Percentiles rank a stretch among this genome's conserved stretches.
These are phyloP conservation scores for Arabidopsis suecica DNA, from an alignment of 345 rosid genomes.

Conservation along the genomic window DNA sequence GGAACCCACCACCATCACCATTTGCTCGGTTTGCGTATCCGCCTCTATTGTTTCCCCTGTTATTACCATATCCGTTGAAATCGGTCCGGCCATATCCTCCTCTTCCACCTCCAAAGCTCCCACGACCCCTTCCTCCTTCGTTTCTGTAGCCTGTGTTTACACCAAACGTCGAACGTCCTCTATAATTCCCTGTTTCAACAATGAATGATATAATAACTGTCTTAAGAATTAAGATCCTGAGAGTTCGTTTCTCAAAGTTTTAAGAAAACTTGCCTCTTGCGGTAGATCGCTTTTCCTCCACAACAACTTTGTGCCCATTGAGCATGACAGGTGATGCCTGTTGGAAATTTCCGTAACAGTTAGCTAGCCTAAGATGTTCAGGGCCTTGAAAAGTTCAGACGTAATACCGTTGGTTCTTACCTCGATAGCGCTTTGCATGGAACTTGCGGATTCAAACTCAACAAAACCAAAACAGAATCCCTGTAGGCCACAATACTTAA, in stretches of 20 bases:
- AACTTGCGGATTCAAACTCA: conserved; percentile 81
- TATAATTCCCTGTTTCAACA: conserved; percentile 58
- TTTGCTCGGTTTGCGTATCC: conserved; percentile 72
- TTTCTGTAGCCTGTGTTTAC: conserved; percentile 58
- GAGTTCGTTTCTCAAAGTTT: conserved; percentile 12
- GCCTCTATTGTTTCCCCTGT: conserved; percentile 64
- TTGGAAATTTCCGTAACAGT: background rate
- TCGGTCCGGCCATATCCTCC: conserved; percentile 71
- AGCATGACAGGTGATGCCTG: conserved; percentile 86
- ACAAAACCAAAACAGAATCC: conserved; percentile 96
- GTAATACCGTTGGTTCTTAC: conserved; percentile 44
- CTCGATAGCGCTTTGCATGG: conserved; percentile 94
- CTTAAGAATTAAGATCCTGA: background rate
- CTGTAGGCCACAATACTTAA: conserved; percentile 46
- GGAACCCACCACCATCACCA: conserved; percentile 49
- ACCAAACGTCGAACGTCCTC: conserved; percentile 71
- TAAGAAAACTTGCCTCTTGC: conserved; percentile 71
- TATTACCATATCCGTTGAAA: conserved; percentile 67
- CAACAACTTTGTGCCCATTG: conserved; percentile 69
- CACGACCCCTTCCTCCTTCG: conserved; percentile 82
- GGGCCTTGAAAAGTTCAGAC: background rate
- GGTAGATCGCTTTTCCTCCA: conserved; percentile 93
- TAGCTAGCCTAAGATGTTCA: background rate
- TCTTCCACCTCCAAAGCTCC: conserved; percentile 64
- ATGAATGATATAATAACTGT: background rate